phyloP scores from a whole-genome alignment of 148 eudicot species.

The Dysphania ambrosioides region DNA sequence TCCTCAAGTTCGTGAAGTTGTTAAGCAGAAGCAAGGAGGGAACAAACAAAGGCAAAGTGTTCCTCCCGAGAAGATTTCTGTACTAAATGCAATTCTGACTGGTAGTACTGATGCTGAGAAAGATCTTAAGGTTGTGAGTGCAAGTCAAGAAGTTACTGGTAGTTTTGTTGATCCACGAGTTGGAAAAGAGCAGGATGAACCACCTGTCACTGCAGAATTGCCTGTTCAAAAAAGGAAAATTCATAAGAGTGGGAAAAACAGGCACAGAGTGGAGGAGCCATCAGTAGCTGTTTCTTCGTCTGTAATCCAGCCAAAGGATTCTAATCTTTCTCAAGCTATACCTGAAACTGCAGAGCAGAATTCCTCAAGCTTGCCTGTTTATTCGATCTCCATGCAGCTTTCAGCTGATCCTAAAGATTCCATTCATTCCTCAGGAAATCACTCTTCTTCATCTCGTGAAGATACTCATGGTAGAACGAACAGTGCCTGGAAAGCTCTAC shows the following conservation, averaged over 20 bases:
- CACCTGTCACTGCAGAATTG: slow-evolving; percentile 32
- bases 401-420: slow-evolving; percentile 30
- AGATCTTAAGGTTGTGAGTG: slow-evolving; percentile 1
- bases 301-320: slow-evolving; percentile 29
- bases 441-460: slow-evolving; percentile 41
- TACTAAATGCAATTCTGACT: slow-evolving; percentile 31
- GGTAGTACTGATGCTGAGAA: slow-evolving; percentile 15
- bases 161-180: slow-evolving; percentile 26
- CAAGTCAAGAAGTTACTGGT: slow-evolving; percentile 20
- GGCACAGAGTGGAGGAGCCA: slow-evolving; percentile 52
- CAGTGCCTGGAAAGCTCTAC: slow-evolving; percentile 60
- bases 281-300: slow-evolving; percentile 30
- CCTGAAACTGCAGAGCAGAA: slow-evolving; percentile 31
- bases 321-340: slow-evolving; percentile 30
- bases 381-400: slow-evolving; percentile 33
- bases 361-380: slow-evolving; percentile 29
- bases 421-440: slow-evolving; percentile 35
- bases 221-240: slow-evolving; percentile 49
- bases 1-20: slow-evolving; percentile 33
- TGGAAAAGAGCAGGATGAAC: slow-evolving; percentile 25
- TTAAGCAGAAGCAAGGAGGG: slow-evolving; percentile 48
- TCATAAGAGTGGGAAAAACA: slow-evolving; percentile 52
- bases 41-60: slow-evolving; percentile 54
- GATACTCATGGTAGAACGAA: slow-evolving; percentile 41
- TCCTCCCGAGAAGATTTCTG: slow-evolving; percentile 32